Evolutionary conservation across 208 protist species (phyloP).

Genomic region (Wallacemonas sp.): DNA sequence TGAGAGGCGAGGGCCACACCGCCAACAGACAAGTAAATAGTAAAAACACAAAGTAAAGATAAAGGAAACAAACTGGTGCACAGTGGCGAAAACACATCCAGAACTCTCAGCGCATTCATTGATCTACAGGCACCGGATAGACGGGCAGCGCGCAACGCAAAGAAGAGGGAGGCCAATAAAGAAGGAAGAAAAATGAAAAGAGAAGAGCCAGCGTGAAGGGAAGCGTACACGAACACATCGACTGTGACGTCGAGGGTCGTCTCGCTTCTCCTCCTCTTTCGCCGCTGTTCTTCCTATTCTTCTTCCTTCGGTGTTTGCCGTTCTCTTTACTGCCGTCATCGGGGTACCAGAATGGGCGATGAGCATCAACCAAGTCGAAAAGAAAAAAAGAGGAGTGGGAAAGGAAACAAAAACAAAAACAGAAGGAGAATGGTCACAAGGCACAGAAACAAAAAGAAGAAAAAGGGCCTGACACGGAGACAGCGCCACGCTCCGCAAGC

Average conservation of each 20-base stretch:
- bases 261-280: neutral
- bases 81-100: slow-evolving; percentile 7
- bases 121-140: slow-evolving; percentile 3
- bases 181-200: neutral
- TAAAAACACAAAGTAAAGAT: slow-evolving; percentile 6
- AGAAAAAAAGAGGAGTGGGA: neutral
- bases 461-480: slow-evolving; percentile 9
- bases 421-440: neutral
- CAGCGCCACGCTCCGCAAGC: neutral
- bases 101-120: neutral
- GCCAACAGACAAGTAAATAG: neutral
- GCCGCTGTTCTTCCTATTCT: neutral
- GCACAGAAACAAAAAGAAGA: slow-evolving; percentile 14
- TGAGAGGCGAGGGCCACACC: neutral
- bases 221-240: neutral
- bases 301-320: neutral
- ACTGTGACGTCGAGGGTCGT: neutral
- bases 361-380: slow-evolving; percentile 2
- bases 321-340: neutral
- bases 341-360: neutral
- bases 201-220: neutral
- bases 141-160: too few species aligned
- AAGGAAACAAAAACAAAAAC: neutral
- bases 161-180: slow-evolving; percentile 6
- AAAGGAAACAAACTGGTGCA: too few species aligned